Evolutionary conservation across 139 green algal genomes (phyloP), one percentile per base, ranked within the genome.

Genomic region (Coccomyxa sp.): DNA sequence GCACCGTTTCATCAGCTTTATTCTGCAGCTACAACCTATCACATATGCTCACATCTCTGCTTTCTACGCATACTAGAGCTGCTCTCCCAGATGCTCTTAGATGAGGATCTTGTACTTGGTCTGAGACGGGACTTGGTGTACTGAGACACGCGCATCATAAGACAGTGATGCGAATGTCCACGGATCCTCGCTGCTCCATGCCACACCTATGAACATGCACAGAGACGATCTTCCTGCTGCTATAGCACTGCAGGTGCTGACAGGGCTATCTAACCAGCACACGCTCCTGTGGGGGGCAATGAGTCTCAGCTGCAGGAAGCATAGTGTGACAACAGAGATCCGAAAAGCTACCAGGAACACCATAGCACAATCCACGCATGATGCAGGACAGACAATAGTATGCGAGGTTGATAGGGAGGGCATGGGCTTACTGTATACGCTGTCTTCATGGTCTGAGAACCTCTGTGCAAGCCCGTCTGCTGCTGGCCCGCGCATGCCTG

Each of bases 391-490:
- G 16, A n/a, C 14, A 39, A 0, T 44, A 7, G 71, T 0, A 31
- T 22, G n/a, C 74, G 41, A 9, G 8, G 2, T 44, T 36, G 31
- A 40, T 12, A 29, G 33, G 2, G 7, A 4, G 12, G 50, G 27
- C 35, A 7, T 38, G 34, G 22, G 22, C 77, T 39, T 50, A 84
- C 88, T 86, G 75, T 94, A 94, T 33, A 94, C 90, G 70, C 86
- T 94, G 73, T 95, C 92, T 55, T 94, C 93, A 81, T 97, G 92
- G 75, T 95, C 94, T 69, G n/a, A n/a, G n/a, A n/a, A n/a, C n/a
- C n/a, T n/a, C n/a, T n/a, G n/a, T n/a, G n/a, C n/a, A n/a, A n/a
- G n/a, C n/a, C n/a, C n/a, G n/a, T n/a, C n/a, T n/a, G n/a, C n/a
- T n/a, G n/a, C n/a, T n/a, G n/a, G n/a, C n/a, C n/a, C n/a, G n/a